Base-by-base conservation (phyloP, 31 red algal genomes). In the Bonnemaisonia californica region DNA sequence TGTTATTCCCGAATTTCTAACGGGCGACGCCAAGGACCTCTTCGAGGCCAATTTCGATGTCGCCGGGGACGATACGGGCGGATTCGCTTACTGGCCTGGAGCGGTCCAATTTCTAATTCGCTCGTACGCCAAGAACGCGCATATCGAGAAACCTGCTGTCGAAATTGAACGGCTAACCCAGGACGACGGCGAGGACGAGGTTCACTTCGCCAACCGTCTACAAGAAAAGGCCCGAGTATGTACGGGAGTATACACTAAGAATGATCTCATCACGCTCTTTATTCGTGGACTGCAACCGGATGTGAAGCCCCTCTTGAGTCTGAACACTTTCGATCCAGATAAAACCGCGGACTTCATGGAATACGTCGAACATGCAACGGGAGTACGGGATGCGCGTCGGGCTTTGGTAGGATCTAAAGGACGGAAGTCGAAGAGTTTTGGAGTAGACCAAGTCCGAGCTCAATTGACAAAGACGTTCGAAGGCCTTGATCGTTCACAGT, bases 41-140 rank as follows among this genome's bases (percentile, higher is more conserved):
- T 65, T 65, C 61, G 61, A 65, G 24, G 13, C 19, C 61, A 0
- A 65, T 26, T 65, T 65, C 61, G 61, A 65, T 18, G 12, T 65
- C 21, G 61, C 12, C 18, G 61, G 28, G 24, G 61, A 65, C 0
- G 61, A 26, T 65, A 27, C 21, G 19, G 61, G 61, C 0, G 61
- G 61, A 27, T 65, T 65, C 61, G 13, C 61, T 12, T 18, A 19
- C 61, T 65, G 28, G 12, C 61, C 61, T 13, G 61, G 61, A 27
- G 61, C 61, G 21, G 24, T 65, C 21, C 61, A 65, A 26, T 65
- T 22, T 0, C 9, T 69, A 34, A 27, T 69, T 27, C 64, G 64
- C 5, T 37, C 1, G 64, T 69, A 69, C 64, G 64, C 64, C 64
- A 29, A 27, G n/a, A 34, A 69, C 33, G 31, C 31, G 5, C 22